A percentile compares a stretch with the other conserved stretches of the same genome.
Conservation (phyloP, 352 stramenopile genomes). For the Globisporangium takayamanum region DNA sequence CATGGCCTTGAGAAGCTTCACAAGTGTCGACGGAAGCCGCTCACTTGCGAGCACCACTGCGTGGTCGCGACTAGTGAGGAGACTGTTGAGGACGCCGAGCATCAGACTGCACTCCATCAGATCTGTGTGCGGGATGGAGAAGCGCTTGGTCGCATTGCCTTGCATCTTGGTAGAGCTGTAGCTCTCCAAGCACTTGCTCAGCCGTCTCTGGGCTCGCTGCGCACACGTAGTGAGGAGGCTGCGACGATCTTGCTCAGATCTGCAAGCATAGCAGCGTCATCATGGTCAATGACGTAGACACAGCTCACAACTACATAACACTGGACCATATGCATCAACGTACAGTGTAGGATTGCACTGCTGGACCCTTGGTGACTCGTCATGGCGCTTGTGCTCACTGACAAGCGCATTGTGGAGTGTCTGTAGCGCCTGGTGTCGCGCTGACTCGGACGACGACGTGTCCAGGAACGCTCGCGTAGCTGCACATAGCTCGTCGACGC, state of each 20-base stretch:
- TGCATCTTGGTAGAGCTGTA: conserved; percentile 28
- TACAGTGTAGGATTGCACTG: neutral
- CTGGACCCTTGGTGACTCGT: neutral
- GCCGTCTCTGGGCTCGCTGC: conserved; percentile 26
- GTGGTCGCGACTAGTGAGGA: conserved; percentile 21
- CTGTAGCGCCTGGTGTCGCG: conserved; percentile 16
- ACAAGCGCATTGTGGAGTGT: conserved; percentile 18
- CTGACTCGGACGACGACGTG: conserved; percentile 8
- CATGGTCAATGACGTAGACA: no score
- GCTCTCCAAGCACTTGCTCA: conserved; percentile 28
- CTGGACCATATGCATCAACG: neutral
- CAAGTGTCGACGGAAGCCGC: conserved; percentile 42
- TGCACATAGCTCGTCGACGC: conserved; percentile 18
- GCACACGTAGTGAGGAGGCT: conserved; percentile 20
- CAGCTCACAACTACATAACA: no score
- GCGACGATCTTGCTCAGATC: conserved; percentile 14
- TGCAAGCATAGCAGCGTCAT: neutral
- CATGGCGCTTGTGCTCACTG: neutral
- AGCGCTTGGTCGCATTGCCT: neutral
- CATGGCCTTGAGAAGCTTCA: conserved; percentile 44
- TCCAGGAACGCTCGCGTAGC: conserved; percentile 2
- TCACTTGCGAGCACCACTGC: conserved; percentile 36
- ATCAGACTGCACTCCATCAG: conserved; percentile 13
- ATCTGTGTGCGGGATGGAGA: neutral
- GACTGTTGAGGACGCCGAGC: conserved; percentile 20